phyloP scores from a whole-genome alignment of 2,329 filamentous ascomycete species.

The Colletotrichum magnum region DNA sequence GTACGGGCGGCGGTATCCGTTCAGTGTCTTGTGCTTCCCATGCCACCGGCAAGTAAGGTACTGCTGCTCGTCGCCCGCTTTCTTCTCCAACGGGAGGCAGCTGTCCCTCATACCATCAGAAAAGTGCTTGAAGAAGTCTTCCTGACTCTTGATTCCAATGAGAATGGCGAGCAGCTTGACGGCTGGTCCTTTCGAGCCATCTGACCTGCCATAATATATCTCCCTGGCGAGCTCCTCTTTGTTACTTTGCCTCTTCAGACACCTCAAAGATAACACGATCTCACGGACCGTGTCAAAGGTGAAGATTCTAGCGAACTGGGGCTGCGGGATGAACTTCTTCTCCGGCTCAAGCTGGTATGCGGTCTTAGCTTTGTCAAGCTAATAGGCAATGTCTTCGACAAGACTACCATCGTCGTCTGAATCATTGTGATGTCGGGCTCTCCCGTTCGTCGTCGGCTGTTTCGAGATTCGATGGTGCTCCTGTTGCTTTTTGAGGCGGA shows the following conservation, averaged over 20 bases:
- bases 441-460: too few relatives aligned
- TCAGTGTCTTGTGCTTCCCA: neutral
- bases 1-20: neutral
- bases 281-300: neutral
- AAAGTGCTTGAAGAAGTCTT: neutral
- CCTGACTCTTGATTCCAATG: neutral
- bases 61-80: neutral
- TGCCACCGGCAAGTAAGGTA: neutral
- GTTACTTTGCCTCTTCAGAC: neutral
- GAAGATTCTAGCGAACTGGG: neutral
- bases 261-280: neutral
- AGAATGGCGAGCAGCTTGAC: conserved; percentile 17
- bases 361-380: conserved; percentile 11
- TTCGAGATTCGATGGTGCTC: neutral
- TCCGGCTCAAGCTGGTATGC: conserved; percentile 7
- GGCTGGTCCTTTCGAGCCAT: neutral
- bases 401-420: neutral
- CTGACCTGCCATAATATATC: neutral
- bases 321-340: conserved; percentile 4
- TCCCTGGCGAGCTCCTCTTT: neutral
- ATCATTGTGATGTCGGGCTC: neutral
- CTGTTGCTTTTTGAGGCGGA: neutral
- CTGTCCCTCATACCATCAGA: neutral
- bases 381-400: neutral
- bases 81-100: conserved; percentile 5